Evolutionary conservation across 2,329 filamentous ascomycete species (phyloP).

Genomic region (Aureobasidium sp.): DNA sequence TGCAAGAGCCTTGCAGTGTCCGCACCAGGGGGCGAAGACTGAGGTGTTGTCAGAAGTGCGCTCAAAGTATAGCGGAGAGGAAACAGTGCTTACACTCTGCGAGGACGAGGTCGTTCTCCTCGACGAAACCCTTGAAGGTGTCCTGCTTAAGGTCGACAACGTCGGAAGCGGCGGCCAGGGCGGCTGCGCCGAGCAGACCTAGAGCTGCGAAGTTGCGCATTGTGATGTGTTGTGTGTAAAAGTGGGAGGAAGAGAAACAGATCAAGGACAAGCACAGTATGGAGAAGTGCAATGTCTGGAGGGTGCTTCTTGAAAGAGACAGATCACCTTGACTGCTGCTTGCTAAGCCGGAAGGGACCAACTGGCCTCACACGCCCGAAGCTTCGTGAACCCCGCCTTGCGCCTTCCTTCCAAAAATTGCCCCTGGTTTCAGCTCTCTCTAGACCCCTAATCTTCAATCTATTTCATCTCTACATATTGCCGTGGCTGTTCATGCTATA

Average conservation of each 20-base stretch:
- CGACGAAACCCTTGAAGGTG: slow-evolving; percentile 80
- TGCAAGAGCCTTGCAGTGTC: slow-evolving; percentile 97
- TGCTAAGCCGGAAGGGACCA: slow-evolving; percentile 6
- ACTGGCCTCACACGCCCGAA: neutral
- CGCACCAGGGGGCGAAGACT: slow-evolving; percentile 96
- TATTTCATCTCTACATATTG: neutral
- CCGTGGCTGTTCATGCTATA: neutral
- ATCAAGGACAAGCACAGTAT: slow-evolving; percentile 7
- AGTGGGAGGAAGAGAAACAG: neutral
- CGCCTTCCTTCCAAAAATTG: neutral
- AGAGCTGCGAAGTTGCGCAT: slow-evolving; percentile 26
- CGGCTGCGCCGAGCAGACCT: slow-evolving; percentile 47
- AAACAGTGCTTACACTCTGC: slow-evolving; percentile 69
- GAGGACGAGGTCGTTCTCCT: slow-evolving; percentile 78
- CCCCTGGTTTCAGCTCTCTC: slow-evolving; percentile 3
- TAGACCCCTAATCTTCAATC: neutral
- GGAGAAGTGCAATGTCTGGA: neutral
- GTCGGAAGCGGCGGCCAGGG: slow-evolving; percentile 63
- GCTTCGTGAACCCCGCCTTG: slow-evolving; percentile 6
- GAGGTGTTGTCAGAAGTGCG: neutral
- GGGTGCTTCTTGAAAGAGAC: neutral
- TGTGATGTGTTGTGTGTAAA: slow-evolving; percentile 11
- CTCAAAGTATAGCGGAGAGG: neutral
- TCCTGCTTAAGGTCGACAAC: slow-evolving; percentile 79
- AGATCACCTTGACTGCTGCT: slow-evolving; percentile 5